A percentile compares a stretch with the other conserved stretches of the same genome.
phyloP scores from a whole-genome alignment of 2,329 filamentous ascomycete species.

The Talaromyces marneffei region DNA sequence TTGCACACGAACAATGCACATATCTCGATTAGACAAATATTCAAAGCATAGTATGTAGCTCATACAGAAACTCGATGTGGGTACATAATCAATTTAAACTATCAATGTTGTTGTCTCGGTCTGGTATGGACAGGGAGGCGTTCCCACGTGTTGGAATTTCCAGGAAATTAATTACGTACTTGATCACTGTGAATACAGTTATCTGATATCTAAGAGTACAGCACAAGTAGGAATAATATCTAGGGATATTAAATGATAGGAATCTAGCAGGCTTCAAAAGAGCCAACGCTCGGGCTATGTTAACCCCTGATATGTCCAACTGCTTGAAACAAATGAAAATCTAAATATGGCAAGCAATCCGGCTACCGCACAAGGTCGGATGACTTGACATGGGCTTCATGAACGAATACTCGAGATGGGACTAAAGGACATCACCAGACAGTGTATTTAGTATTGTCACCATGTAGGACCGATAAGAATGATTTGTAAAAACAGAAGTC shows the following conservation, averaged over 20 bases:
- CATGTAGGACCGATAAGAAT: no score
- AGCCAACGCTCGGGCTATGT: background rate
- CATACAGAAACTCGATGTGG: background rate
- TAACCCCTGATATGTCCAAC: background rate
- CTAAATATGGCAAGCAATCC: background rate
- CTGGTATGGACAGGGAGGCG: slow-evolving; percentile 12
- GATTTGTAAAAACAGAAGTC: no score
- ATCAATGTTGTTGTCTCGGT: slow-evolving; percentile 8
- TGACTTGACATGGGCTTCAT: no score
- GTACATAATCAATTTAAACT: background rate
- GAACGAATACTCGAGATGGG: no score
- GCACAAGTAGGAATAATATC: no score
- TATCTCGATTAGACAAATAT: background rate
- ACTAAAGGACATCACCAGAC: no score
- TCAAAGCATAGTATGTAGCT: background rate
- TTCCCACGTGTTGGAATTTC: slow-evolving; percentile 14
- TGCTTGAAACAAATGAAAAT: background rate
- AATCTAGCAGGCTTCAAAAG: background rate
- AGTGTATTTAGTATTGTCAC: no score
- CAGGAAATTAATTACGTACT: slow-evolving; percentile 6
- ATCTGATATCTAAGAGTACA: no score
- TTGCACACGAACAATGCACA: background rate
- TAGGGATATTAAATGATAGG: background rate
- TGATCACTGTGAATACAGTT: background rate
- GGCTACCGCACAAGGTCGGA: no score